Evolutionary conservation across 2,329 filamentous ascomycete genomes (phyloP).

Genomic region (Alternaria triticina): DNA sequence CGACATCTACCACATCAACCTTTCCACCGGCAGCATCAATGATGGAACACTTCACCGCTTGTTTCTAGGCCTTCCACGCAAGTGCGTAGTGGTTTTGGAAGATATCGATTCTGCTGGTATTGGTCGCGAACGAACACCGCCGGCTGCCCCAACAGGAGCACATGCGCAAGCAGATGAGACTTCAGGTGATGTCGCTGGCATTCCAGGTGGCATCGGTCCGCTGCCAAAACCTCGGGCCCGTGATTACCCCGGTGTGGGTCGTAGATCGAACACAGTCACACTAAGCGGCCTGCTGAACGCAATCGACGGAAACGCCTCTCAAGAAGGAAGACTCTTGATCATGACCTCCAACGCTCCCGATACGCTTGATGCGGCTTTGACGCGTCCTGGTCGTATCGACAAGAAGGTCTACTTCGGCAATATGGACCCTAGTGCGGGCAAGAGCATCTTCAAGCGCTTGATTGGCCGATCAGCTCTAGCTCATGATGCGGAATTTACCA

Average conservation of each 20-base stretch:
- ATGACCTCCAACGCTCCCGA: constrained; percentile 84
- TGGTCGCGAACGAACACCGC: constrained; percentile 25
- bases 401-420: constrained; percentile 75
- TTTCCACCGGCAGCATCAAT: constrained; percentile 36
- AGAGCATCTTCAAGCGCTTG: constrained; percentile 40
- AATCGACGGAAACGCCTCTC: constrained; percentile 80
- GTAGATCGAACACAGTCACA: constrained; percentile 52
- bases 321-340: constrained; percentile 78
- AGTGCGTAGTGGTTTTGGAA: constrained; percentile 51
- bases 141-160: not conserved
- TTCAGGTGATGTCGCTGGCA: not conserved
- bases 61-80: constrained; percentile 34
- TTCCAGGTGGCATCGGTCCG: not conserved
- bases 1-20: constrained; percentile 48
- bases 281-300: constrained; percentile 76
- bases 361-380: constrained; percentile 73
- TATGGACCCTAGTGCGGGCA: constrained; percentile 25
- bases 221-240: not conserved
- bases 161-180: not conserved
- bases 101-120: constrained; percentile 49
- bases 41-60: constrained; percentile 37
- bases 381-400: constrained; percentile 75
- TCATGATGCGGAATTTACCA: constrained; percentile 21
- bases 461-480: constrained; percentile 34
- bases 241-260: not conserved